phyloP scores from a whole-genome alignment of 805 yeast species.

The Yamadazyma scolyti region DNA sequence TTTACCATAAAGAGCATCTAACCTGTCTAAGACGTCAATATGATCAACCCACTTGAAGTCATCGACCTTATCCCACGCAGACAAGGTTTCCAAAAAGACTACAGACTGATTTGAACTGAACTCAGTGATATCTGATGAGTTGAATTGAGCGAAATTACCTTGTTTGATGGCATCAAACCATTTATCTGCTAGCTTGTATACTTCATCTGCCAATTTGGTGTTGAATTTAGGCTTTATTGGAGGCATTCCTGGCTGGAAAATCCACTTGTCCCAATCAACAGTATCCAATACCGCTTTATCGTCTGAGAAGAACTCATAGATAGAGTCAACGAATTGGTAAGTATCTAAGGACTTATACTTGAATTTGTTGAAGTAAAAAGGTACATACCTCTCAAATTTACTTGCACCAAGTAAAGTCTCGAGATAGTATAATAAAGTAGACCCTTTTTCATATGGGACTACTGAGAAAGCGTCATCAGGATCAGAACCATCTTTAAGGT shows the following conservation, averaged over 20 bases:
- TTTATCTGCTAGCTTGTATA: constrained; percentile 57
- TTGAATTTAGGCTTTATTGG: constrained; percentile 76
- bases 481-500: constrained; percentile 64
- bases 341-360: constrained; percentile 74
- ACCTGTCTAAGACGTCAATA: constrained; percentile 28
- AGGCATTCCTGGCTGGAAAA: constrained; percentile 81
- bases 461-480: constrained; percentile 88
- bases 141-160: constrained; percentile 31
- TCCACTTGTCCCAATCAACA: constrained; percentile 86
- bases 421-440: constrained; percentile 68
- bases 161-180: constrained; percentile 50
- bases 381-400: constrained; percentile 75
- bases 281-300: constrained; percentile 52
- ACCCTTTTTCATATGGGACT: constrained; percentile 91
- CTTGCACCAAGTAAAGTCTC: constrained; percentile 61
- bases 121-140: constrained; percentile 44
- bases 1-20: constrained; percentile 29
- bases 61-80: constrained; percentile 42
- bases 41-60: constrained; percentile 35
- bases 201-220: constrained; percentile 71
- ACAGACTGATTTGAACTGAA: constrained; percentile 77
- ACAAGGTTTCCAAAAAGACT: constrained; percentile 70
- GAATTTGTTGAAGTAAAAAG: constrained; percentile 68
- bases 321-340: constrained; percentile 70
- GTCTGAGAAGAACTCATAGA: constrained; percentile 61